A percentile compares a stretch with the other conserved stretches of the same genome.
phyloP scores from a whole-genome alignment of 306 rosid genomes.

The Herpetospermum pedunculosum region DNA sequence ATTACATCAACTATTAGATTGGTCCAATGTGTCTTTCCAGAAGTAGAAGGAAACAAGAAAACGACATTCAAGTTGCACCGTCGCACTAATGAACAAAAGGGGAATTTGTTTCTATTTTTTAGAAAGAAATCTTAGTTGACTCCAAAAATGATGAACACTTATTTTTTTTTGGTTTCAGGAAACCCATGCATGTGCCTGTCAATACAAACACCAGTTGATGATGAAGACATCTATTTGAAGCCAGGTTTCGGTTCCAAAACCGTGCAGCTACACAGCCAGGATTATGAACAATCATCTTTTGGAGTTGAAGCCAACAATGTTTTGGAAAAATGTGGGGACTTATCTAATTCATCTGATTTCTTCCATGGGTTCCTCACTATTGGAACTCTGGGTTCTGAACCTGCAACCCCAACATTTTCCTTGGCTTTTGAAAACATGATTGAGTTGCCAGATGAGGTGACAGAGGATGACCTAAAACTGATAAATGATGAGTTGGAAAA shows the following conservation, averaged over 20 bases:
- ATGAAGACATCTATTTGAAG: constrained; percentile 33
- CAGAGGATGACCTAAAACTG: constrained; percentile 60
- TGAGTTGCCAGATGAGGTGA: constrained; percentile 32
- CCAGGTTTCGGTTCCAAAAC: constrained; percentile 28
- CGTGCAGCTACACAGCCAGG: constrained; percentile 25
- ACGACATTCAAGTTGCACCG: not conserved
- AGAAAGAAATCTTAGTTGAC: not conserved
- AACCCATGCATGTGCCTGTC: constrained; percentile 51
- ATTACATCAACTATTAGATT: not conserved
- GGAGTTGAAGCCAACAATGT: constrained; percentile 18
- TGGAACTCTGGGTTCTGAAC: constrained; percentile 82
- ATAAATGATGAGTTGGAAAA: constrained; percentile 61
- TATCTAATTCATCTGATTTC: constrained; percentile 39
- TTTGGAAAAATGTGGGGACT: constrained; percentile 24
- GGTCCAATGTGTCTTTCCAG: constrained; percentile 1
- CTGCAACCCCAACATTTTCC: constrained; percentile 74
- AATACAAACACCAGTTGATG: constrained; percentile 41
- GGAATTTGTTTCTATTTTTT: constrained; percentile 3
- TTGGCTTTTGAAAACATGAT: constrained; percentile 40
- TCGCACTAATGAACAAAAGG: not conserved
- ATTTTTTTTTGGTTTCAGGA: constrained; percentile 34
- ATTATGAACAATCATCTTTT: constrained; percentile 23
- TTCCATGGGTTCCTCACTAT: constrained; percentile 84
- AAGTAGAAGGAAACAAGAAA: not conserved
- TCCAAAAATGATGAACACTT: not conserved